Conservation (phyloP, 2,329 filamentous ascomycete genomes). For the Penicillium aurantiogriseum region DNA sequence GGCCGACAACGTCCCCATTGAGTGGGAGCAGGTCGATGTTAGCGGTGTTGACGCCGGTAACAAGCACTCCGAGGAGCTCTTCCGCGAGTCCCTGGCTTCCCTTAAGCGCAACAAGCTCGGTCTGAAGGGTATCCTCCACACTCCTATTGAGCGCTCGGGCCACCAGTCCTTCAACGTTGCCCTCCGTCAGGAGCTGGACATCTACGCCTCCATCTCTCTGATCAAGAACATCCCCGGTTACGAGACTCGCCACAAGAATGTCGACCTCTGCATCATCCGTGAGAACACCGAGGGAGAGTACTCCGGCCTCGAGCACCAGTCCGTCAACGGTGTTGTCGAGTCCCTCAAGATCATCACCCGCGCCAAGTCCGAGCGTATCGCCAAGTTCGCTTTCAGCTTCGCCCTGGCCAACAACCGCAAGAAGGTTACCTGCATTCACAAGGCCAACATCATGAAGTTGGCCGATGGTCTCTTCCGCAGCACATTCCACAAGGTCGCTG, state of each 20-base stretch:
- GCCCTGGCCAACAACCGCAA: slow-evolving; percentile 97
- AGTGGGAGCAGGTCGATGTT: slow-evolving; percentile 98
- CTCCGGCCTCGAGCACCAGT: slow-evolving; percentile 98
- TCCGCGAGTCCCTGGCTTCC: slow-evolving; percentile 91
- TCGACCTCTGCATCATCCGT: slow-evolving; percentile 98
- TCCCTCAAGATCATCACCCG: slow-evolving; percentile 99
- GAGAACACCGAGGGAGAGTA: slow-evolving; percentile 99
- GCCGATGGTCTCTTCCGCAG: slow-evolving; percentile 98
- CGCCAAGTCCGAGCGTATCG: slow-evolving; percentile 97
- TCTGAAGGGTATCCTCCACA: slow-evolving; percentile 98
- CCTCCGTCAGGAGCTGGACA: slow-evolving; percentile 97
- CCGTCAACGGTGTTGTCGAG: slow-evolving; percentile 92
- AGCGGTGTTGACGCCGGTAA: slow-evolving; percentile 81
- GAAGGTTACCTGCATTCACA: slow-evolving; percentile 99
- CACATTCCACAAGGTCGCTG: slow-evolving; percentile 89
- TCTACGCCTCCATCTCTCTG: slow-evolving; percentile 95
- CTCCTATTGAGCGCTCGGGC: slow-evolving; percentile 90
- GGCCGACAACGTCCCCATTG: slow-evolving; percentile 96
- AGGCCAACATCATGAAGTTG: slow-evolving; percentile 99
- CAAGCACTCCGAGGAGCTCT: slow-evolving; percentile 89
- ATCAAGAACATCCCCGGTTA: slow-evolving; percentile 99
- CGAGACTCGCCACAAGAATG: slow-evolving; percentile 92
- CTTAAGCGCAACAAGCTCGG: slow-evolving; percentile 98
- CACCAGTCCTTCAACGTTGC: slow-evolving; percentile 99
- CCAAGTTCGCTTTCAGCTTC: slow-evolving; percentile 97